Evolutionary conservation across 305 asterid species (phyloP).

Genomic region (Plantago coronopus): DNA sequence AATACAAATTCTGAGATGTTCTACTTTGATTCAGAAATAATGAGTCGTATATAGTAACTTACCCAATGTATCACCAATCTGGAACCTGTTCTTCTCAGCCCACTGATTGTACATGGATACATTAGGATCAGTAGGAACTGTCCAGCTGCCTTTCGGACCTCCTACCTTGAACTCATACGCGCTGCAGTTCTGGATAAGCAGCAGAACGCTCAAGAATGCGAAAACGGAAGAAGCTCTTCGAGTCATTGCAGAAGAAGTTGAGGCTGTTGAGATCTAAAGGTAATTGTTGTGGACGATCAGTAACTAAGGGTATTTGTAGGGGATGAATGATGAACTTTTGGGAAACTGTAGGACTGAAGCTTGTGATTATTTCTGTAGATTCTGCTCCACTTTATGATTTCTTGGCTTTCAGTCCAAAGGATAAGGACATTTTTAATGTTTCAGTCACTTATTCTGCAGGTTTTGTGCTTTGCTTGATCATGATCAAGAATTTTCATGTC

Average conservation of each 20-base stretch:
- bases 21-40: too few relatives aligned
- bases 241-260: constrained; percentile 37
- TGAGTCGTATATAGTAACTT: constrained; percentile 20
- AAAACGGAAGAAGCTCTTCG: constrained; percentile 21
- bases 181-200: constrained; percentile 36
- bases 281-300: constrained; percentile 16
- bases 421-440: constrained; percentile 22
- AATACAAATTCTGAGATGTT: too few relatives aligned
- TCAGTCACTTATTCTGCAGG: constrained; percentile 20
- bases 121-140: constrained; percentile 53
- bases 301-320: constrained; percentile 72
- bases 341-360: constrained; percentile 51
- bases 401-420: constrained; percentile 52
- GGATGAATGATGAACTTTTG: constrained; percentile 22
- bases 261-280: not conserved
- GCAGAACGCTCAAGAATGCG: constrained; percentile 29
- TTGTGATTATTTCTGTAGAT: constrained; percentile 37
- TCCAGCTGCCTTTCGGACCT: constrained; percentile 60
- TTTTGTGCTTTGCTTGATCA: constrained; percentile 67
- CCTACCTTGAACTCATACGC: constrained; percentile 71
- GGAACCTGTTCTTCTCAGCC: constrained; percentile 63
- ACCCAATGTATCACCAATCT: constrained; percentile 61
- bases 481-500: constrained; percentile 40
- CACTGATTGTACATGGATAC: constrained; percentile 51
- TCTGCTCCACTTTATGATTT: constrained; percentile 36